Base-by-base conservation (phyloP, 371 early-diverging fungal species). In the Mucor lusitanicus region DNA sequence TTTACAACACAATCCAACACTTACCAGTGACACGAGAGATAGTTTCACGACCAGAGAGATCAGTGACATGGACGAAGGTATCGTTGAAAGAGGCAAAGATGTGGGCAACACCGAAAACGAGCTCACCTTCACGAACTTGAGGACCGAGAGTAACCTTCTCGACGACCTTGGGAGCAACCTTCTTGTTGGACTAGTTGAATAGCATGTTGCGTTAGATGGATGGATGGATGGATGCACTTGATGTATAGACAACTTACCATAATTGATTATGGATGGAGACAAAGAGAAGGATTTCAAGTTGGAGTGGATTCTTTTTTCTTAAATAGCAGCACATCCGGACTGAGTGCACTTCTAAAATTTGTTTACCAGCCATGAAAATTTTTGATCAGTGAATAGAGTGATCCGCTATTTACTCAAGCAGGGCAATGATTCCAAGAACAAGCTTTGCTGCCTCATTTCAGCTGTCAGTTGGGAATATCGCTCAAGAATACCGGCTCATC, bases 31-130 rank as follows among this genome's bases (percentile, higher is more conserved):
- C 94, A 89, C 99, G 97, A 83, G 92, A 88, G 83, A 99, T 97
- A 84, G 99, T 99, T 90, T 99, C 99, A 80, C 97, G 93, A 59
- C 99, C 99, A 70, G 99, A 97, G 75, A 99, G 87, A 97, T 99
- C 99, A 67, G 99, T 99, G 71, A 99, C 93, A 90, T 99, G 99
- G 76, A 94, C 87, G 77, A 99, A 98, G 76, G 99, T 99, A 85
- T 99, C 99, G 93, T 99, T 99, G 94, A 96, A 98, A 61, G 97
- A 94, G 80, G 99, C 99, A 76, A 94, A 98, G 85, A 99, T 99
- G 93, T 99, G 99, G 69, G 98, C 99, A 87, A 99, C 99, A 77
- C 99, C 99, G 76, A 99, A 98, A 75, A 99, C 99, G 82, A 94
- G 90, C 88, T 99, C 99, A 79, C 98, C 98, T 78, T 95, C 96